Evolutionary conservation across 2,329 filamentous ascomycete genomes (phyloP).

Genomic region (Helotiales sp.): DNA sequence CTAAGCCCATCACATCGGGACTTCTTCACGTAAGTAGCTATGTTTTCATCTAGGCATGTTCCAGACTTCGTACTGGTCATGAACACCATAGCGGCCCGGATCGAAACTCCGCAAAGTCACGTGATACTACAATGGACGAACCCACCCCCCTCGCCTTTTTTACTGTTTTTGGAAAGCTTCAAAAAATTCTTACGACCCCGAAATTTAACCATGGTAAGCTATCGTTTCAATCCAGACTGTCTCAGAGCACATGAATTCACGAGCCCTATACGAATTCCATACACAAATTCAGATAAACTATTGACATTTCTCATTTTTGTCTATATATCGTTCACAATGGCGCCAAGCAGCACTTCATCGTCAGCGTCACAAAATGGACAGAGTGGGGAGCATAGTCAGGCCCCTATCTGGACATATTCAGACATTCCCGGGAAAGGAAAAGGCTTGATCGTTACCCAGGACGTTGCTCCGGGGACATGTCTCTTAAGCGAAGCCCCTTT

Average conservation of each 20-base stretch:
- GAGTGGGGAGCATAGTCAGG: neutral
- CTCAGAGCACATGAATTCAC: neutral
- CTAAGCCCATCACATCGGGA: no score
- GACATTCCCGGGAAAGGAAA: conserved; percentile 31
- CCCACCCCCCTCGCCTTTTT: conserved; percentile 28
- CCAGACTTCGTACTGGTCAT: neutral
- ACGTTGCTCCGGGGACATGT: conserved; percentile 30
- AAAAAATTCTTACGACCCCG: conserved; percentile 12
- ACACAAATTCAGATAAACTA: neutral
- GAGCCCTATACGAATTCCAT: neutral
- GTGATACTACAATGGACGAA: neutral
- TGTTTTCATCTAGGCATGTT: neutral
- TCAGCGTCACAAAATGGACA: neutral
- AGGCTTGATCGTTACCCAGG: conserved; percentile 27
- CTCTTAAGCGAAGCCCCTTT: conserved; percentile 32
- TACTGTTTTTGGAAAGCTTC: conserved; percentile 25
- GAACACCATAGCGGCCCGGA: neutral
- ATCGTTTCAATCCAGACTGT: conserved; percentile 9
- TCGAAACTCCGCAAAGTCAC: neutral
- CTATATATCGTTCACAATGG: conserved; percentile 7
- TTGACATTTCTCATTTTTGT: neutral
- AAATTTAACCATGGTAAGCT: conserved; percentile 1
- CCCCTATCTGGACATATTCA: conserved; percentile 21
- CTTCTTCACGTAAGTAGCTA: no score
- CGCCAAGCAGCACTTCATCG: conserved; percentile 20